Evolutionary conservation across 345 rosid genomes (phyloP).

Genomic region (Euphorbia lathyris): DNA sequence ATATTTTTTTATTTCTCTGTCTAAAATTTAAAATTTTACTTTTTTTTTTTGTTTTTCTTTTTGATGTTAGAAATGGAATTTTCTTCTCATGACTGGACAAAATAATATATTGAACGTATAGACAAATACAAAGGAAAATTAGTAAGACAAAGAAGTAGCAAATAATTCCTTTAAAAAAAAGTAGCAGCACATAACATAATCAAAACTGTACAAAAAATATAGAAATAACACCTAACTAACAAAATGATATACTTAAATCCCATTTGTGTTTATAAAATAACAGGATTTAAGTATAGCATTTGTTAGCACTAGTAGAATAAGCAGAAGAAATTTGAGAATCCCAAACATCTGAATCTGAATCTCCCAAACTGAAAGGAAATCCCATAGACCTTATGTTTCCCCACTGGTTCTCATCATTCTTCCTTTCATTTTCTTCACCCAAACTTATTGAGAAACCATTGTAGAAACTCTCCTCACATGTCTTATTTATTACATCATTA

Average conservation of each 20-base stretch:
- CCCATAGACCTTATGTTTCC: slow-evolving; percentile 32
- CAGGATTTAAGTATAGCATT: slow-evolving; percentile 44
- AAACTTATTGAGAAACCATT: slow-evolving; percentile 39
- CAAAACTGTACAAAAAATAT: slow-evolving; percentile 29
- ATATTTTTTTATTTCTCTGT: too few species aligned
- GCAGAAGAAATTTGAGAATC: slow-evolving; percentile 53
- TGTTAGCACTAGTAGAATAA: slow-evolving; percentile 51
- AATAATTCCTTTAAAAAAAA: too few species aligned
- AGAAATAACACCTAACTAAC: not conserved
- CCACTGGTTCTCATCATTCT: slow-evolving; percentile 32
- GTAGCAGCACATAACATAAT: slow-evolving; percentile 11
- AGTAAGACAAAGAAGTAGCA: not conserved
- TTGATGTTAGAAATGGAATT: too few species aligned
- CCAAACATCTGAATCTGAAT: slow-evolving; percentile 48
- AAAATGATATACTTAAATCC: slow-evolving; percentile 21
- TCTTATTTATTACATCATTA: slow-evolving; percentile 30
- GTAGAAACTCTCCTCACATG: slow-evolving; percentile 26
- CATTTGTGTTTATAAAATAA: not conserved
- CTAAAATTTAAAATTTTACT: too few species aligned
- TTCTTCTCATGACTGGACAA: not conserved
- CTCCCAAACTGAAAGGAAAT: slow-evolving; percentile 58
- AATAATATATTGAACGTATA: not conserved
- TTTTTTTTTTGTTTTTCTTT: too few species aligned
- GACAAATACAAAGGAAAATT: not conserved
- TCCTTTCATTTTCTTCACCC: slow-evolving; percentile 29